A percentile compares a stretch with the other conserved stretches of the same genome.
These are phyloP conservation scores for Neurospora pannonica DNA, from an alignment of 495 filamentous ascomycete species.

Conservation along the genomic window DNA sequence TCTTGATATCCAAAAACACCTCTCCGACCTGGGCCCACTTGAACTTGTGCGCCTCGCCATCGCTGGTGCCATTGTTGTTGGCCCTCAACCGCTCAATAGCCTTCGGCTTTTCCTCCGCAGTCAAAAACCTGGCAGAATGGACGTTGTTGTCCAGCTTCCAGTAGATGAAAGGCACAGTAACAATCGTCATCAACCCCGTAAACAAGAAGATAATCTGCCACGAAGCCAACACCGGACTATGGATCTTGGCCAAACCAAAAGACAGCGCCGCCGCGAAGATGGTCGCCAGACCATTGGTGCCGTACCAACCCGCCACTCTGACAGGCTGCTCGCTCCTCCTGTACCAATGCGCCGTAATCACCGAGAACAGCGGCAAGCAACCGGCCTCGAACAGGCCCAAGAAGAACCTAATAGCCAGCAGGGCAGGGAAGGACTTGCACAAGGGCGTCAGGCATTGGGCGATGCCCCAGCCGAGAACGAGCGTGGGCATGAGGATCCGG, in stretches of 20 bases:
- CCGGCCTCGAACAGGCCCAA: conserved; percentile 55
- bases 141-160: conserved; percentile 45
- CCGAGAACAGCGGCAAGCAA: conserved; percentile 50
- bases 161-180: conserved; percentile 40
- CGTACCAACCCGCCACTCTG: conserved; percentile 57
- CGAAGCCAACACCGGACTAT: conserved; percentile 37
- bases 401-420: conserved; percentile 50
- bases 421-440: conserved; percentile 36
- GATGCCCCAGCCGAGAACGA: conserved; percentile 54
- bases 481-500: conserved; percentile 50
- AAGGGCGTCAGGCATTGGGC: conserved; percentile 48
- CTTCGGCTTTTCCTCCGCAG: conserved; percentile 34
- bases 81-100: conserved; percentile 37
- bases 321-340: conserved; percentile 51
- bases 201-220: conserved; percentile 63
- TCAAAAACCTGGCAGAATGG: conserved; percentile 44
- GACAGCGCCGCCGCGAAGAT: conserved; percentile 54
- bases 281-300: conserved; percentile 52
- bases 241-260: conserved; percentile 50
- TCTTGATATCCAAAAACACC: conserved; percentile 34
- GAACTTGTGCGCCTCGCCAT: conserved; percentile 23
- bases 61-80: conserved; percentile 49
- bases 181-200: conserved; percentile 48
- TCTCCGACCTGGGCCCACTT: conserved; percentile 38
- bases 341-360: conserved; percentile 54